phyloP scores from a whole-genome alignment of 2,329 filamentous ascomycete genomes.

The Amauroascus verrucosus region DNA sequence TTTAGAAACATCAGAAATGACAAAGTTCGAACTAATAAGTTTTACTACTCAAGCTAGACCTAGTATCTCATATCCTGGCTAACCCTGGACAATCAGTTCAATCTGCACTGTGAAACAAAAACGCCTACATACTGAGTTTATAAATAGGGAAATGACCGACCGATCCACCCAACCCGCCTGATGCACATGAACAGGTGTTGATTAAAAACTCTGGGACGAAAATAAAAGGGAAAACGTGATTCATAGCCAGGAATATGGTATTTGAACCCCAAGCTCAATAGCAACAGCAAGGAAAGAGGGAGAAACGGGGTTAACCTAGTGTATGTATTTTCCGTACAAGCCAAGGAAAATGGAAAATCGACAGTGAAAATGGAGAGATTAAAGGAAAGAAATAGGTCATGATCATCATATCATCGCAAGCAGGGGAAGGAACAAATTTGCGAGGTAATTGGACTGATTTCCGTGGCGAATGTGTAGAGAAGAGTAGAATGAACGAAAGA shows the following conservation, averaged over 20 bases:
- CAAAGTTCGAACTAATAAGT: background rate
- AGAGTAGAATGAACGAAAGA: background rate
- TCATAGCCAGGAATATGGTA: background rate
- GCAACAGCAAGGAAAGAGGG: slow-evolving; percentile 9
- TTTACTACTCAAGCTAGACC: background rate
- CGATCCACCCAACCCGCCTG: background rate
- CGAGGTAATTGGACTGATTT: background rate
- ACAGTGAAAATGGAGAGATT: slow-evolving; percentile 1
- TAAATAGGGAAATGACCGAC: background rate
- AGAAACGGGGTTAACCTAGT: slow-evolving; percentile 6
- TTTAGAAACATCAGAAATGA: no score
- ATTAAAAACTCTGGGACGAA: slow-evolving; percentile 2
- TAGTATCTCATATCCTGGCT: slow-evolving; percentile 1
- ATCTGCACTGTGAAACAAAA: background rate
- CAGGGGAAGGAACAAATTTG: background rate
- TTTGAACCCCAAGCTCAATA: background rate
- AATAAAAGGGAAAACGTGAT: slow-evolving; percentile 7
- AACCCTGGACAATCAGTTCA: background rate
- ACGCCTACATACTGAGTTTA: background rate
- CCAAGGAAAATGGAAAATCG: slow-evolving; percentile 5
- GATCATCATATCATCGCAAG: slow-evolving; percentile 9
- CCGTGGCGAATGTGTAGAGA: no score
- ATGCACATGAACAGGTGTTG: background rate
- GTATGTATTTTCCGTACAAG: slow-evolving; percentile 12
- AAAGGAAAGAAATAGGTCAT: slow-evolving; percentile 10